Conservation (phyloP, 106 monocot species). For the Dioscorea zingiberensis region DNA sequence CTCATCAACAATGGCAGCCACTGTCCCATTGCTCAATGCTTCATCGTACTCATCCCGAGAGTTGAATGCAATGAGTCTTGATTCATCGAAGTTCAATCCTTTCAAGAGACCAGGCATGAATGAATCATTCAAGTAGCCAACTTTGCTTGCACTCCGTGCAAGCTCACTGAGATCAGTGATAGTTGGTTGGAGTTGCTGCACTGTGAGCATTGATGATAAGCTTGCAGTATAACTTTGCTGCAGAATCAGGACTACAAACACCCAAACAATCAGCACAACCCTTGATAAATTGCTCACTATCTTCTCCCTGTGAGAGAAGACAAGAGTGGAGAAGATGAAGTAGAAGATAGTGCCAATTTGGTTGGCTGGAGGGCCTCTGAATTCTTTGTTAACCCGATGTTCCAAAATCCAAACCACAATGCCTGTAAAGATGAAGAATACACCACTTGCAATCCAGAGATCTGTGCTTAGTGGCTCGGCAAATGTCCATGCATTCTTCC, state of each 20-base stretch:
- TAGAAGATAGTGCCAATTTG: slow-evolving; percentile 54
- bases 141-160: slow-evolving; percentile 8
- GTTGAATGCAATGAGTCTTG: not conserved
- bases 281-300: slow-evolving; percentile 18
- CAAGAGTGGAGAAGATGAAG: slow-evolving; percentile 67
- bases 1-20: slow-evolving; percentile 19
- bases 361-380: slow-evolving; percentile 27
- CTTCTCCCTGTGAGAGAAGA: slow-evolving; percentile 53
- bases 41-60: slow-evolving; percentile 5
- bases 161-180: slow-evolving; percentile 22
- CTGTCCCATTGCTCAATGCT: slow-evolving; percentile 15
- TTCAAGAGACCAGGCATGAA: slow-evolving; percentile 13
- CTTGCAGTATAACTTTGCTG: slow-evolving; percentile 38
- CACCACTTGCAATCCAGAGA: slow-evolving; percentile 33
- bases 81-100: not conserved
- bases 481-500: slow-evolving; percentile 44
- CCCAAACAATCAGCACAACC: slow-evolving; percentile 22
- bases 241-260: slow-evolving; percentile 38
- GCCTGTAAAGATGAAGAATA: slow-evolving; percentile 44
- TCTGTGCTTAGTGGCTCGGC: slow-evolving; percentile 26
- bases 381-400: slow-evolving; percentile 40
- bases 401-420: slow-evolving; percentile 56
- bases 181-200: slow-evolving; percentile 28
- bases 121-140: slow-evolving; percentile 22
- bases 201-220: slow-evolving; percentile 39